Percentiles rank a stretch among this genome's conserved stretches.
Conservation (phyloP, 306 rosid genomes). For the Amphicarpaea edgeworthii region DNA sequence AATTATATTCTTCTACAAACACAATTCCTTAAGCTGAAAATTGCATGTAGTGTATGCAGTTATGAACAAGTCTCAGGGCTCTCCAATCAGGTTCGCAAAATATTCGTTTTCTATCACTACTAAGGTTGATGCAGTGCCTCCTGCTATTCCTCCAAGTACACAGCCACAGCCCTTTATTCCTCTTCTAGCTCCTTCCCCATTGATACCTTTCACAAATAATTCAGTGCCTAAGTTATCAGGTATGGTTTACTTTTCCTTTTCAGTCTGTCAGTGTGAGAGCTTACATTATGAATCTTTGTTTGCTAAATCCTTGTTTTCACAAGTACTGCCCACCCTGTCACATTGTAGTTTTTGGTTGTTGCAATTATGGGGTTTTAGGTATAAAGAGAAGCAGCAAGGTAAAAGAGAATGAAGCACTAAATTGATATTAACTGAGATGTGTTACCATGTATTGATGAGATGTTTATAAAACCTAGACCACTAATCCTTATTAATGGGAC, state of each 20-base stretch:
- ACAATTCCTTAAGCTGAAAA: slow-evolving; percentile 11
- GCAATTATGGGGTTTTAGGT: not conserved
- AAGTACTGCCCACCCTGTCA: not conserved
- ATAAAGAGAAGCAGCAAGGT: not conserved
- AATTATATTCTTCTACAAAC: not conserved
- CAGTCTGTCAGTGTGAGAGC: slow-evolving; percentile 11
- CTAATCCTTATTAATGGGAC: not conserved
- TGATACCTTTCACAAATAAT: slow-evolving; percentile 58
- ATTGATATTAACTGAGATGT: not conserved
- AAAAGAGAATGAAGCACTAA: not conserved
- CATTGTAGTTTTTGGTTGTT: slow-evolving; percentile 5
- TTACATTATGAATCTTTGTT: slow-evolving; percentile 3
- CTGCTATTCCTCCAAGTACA: slow-evolving; percentile 48
- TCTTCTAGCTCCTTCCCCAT: slow-evolving; percentile 62
- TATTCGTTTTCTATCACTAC: not conserved
- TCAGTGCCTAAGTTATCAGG: slow-evolving; percentile 62
- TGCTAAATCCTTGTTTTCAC: slow-evolving; percentile 20
- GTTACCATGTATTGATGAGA: not conserved
- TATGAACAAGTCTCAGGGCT: slow-evolving; percentile 43
- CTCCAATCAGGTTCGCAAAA: slow-evolving; percentile 19
- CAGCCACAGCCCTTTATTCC: slow-evolving; percentile 68
- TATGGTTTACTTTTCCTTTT: slow-evolving; percentile 42
- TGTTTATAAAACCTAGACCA: not conserved
- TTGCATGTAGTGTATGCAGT: slow-evolving; percentile 43
- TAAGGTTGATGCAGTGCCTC: slow-evolving; percentile 47